Evolutionary conservation across 2,329 filamentous ascomycete genomes (phyloP), one percentile per base, ranked within the genome.

Genomic region (Colletotrichum sansevieriae): DNA sequence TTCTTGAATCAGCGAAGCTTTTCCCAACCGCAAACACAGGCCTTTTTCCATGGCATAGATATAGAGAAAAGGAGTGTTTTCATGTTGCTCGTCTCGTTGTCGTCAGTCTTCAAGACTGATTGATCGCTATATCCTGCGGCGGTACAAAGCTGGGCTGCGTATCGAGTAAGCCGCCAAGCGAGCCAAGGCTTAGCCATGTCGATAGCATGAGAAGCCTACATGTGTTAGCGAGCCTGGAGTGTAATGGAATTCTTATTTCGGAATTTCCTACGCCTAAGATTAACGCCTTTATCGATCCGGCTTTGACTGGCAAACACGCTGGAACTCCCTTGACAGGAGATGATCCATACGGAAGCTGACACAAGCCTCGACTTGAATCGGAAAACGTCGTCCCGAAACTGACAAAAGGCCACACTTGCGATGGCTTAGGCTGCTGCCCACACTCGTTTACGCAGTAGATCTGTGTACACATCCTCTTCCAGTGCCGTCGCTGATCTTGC

Each of bases 11-110:
- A 83, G 80, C 0, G 87, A 83, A 0, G 87, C 82, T 13, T 88
- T 84, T 0, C 90, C 90, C 2, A 91, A 79, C 2, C 88, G 82
- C 46, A 92, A 79, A 0, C 87, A 84, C 11, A 91, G 78, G 2
- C 83, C 83, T 68, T 87, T 89, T 71, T 91, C 87, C 12, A 90
- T 78, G 8, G 85, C 83, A 73, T 90, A 91, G 1, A 83, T 75
- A 39, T 72, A 73, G 85, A 84, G 87, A 87, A 87, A 6, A 85
- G 71, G 8, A 64, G 44, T 10, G 20, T 44, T 12, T 64, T 57
- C 3, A 10, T 13, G 7, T 29, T 49, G 6, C 33, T 49, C 0
- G 15, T 51, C 15, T 41, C 11, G 2, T 43, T 18, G 0, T 57
- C 52, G 12, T 57, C 52, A 4, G 25, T 5, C 20, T 10, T 33